A percentile compares a stretch with the other conserved stretches of the same genome.
phyloP scores from a whole-genome alignment of 306 rosid genomes.

The Quercus berberidifolia region DNA sequence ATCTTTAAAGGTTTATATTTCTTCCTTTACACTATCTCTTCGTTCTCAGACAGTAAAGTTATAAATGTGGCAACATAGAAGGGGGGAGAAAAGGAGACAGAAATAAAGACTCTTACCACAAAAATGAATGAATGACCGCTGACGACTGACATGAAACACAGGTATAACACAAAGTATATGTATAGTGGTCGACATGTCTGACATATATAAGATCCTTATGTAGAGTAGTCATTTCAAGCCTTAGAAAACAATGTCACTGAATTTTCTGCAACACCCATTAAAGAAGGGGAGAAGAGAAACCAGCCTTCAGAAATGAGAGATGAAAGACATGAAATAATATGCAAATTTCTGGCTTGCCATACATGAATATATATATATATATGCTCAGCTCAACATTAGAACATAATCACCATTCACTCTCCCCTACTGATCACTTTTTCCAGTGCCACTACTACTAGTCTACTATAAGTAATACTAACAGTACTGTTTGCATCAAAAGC shows the following conservation, averaged over 20 bases:
- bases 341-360: constrained; percentile 22
- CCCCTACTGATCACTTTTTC: constrained; percentile 28
- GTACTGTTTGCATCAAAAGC: constrained; percentile 34
- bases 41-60: constrained; percentile 39
- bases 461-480: constrained; percentile 27
- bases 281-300: constrained; percentile 1
- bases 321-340: neutral
- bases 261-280: constrained; percentile 1
- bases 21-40: constrained; percentile 17
- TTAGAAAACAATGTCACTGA: neutral
- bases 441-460: constrained; percentile 41
- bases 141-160: constrained; percentile 15
- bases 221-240: constrained; percentile 25
- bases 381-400: constrained; percentile 24
- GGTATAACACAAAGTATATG: constrained; percentile 16
- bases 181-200: constrained; percentile 14
- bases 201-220: constrained; percentile 25
- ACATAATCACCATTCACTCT: constrained; percentile 15
- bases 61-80: constrained; percentile 25
- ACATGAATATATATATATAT: constrained; percentile 10
- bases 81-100: constrained; percentile 20
- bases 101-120: constrained; percentile 17
- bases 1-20: constrained; percentile 22
- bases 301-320: constrained; percentile 1
- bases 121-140: constrained; percentile 13